Conservation (phyloP, 2,329 filamentous ascomycete species). For the Fusarium oligoseptatum region DNA sequence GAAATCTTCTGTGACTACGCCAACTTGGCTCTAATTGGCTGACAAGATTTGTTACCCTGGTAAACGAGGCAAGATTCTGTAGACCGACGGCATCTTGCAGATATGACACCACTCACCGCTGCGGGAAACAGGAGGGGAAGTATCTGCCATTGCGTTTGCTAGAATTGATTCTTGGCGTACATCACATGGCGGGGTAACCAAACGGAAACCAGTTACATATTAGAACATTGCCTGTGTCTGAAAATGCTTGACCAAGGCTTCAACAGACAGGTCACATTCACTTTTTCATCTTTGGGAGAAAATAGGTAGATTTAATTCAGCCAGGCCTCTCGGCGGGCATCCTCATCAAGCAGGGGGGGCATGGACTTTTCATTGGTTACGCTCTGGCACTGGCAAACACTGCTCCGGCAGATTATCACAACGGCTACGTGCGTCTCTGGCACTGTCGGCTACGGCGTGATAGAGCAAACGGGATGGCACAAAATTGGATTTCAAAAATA, state of each 20-base stretch:
- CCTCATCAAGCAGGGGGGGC: background rate
- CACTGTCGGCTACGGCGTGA: background rate
- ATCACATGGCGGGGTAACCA: background rate
- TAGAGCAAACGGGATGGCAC: background rate
- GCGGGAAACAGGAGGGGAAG: background rate
- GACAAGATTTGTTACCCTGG: background rate
- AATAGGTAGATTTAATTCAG: no score
- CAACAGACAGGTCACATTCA: no score
- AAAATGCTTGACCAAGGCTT: background rate
- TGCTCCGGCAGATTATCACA: background rate
- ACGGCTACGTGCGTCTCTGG: background rate
- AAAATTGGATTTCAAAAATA: background rate
- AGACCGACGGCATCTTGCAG: background rate
- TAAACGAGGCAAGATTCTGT: background rate
- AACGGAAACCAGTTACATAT: background rate
- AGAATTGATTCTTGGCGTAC: no score
- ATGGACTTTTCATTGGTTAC: background rate
- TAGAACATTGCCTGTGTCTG: background rate
- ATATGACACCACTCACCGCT: background rate
- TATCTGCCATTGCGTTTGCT: background rate
- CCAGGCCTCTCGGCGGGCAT: accelerated
- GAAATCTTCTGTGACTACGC: background rate
- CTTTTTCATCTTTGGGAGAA: background rate
- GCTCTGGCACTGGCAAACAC: background rate
- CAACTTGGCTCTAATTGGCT: background rate